phyloP scores from a whole-genome alignment of 805 yeast genomes.

The Ogataea glucozyma region DNA sequence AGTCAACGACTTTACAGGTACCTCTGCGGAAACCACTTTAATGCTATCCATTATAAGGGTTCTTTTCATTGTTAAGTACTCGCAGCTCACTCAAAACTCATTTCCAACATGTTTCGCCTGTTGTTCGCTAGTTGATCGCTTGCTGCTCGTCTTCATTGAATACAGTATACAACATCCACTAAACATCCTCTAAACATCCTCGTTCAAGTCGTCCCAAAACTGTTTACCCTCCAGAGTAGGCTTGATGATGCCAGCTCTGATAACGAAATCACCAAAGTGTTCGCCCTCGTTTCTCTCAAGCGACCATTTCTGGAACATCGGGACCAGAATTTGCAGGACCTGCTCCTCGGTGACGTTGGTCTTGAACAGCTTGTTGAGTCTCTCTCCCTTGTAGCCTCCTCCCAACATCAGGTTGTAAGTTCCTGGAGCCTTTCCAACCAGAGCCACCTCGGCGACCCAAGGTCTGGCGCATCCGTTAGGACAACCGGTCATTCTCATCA shows the following conservation, averaged over 20 bases:
- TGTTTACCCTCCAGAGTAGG: conserved; percentile 88
- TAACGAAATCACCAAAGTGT: conserved; percentile 91
- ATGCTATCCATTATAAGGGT: too few species aligned
- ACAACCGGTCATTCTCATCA: conserved; percentile 98
- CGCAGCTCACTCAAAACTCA: background rate
- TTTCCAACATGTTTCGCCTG: background rate
- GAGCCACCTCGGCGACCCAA: conserved; percentile 94
- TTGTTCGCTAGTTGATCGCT: background rate
- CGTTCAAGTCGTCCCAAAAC: conserved; percentile 93
- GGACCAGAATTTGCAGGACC: conserved; percentile 71
- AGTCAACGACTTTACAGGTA: too few species aligned
- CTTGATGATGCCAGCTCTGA: conserved; percentile 83
- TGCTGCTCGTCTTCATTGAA: too few species aligned
- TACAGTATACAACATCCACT: background rate
- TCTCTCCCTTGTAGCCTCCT: conserved; percentile 92
- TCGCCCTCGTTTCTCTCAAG: conserved; percentile 88
- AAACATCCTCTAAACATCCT: conserved; percentile 49
- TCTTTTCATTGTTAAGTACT: too few species aligned
- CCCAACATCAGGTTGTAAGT: conserved; percentile 93
- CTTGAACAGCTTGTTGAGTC: conserved; percentile 85
- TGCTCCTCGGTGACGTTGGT: conserved; percentile 91
- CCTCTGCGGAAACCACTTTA: too few species aligned
- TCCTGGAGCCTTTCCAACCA: conserved; percentile 93
- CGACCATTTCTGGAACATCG: conserved; percentile 92
- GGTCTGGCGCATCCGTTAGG: conserved; percentile 99